A percentile compares a stretch with the other conserved stretches of the same genome.
These are phyloP conservation scores for Nicotiana undulata DNA, from an alignment of 257 asterid species.

Conservation along the genomic window DNA sequence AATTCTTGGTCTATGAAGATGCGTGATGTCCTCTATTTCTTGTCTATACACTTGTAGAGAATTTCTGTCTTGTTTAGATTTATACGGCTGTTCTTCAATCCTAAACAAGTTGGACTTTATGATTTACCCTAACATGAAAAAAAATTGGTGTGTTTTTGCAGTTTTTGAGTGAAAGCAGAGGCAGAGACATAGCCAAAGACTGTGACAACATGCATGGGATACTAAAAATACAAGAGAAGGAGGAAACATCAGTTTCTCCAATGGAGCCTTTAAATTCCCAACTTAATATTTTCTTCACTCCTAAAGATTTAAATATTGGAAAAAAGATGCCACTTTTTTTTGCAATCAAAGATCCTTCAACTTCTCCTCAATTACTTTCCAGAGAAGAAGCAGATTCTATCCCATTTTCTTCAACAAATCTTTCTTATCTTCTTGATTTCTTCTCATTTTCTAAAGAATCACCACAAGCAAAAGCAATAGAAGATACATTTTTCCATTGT, in stretches of 20 bases:
- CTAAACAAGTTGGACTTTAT: neutral
- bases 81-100: neutral
- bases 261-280: slow-evolving; percentile 33
- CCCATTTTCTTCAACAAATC: slow-evolving; percentile 47
- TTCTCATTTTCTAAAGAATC: slow-evolving; percentile 43
- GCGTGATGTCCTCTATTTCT: neutral
- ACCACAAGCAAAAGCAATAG: slow-evolving; percentile 58
- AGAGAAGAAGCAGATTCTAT: slow-evolving; percentile 55
- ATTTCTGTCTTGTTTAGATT: neutral
- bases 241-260: slow-evolving; percentile 9
- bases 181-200: slow-evolving; percentile 1
- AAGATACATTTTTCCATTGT: slow-evolving; percentile 57
- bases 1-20: neutral
- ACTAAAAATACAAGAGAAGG: neutral
- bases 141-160: neutral
- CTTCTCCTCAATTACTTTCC: slow-evolving; percentile 55
- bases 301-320: slow-evolving; percentile 39
- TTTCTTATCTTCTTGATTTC: slow-evolving; percentile 35
- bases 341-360: slow-evolving; percentile 37
- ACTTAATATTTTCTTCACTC: slow-evolving; percentile 49
- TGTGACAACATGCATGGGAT: neutral
- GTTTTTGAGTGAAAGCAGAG: slow-evolving; percentile 11
- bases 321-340: slow-evolving; percentile 46
- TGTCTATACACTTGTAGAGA: neutral
- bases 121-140: neutral